These are phyloP conservation scores for Trichoderma asperelloides DNA, from an alignment of 495 filamentous ascomycete species.

Conservation along the genomic window DNA sequence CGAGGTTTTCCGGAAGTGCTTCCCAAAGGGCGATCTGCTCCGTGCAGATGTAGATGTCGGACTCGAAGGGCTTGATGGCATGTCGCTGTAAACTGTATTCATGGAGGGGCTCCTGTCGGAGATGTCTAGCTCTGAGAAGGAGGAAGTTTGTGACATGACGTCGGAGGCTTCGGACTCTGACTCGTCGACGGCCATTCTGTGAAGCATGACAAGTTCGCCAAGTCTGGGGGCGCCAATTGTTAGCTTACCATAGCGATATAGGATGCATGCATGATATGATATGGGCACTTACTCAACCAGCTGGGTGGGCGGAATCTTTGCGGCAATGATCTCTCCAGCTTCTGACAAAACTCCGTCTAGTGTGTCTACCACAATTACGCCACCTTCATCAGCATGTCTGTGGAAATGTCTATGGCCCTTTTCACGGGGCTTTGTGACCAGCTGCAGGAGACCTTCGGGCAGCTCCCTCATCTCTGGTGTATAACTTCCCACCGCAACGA, in stretches of 20 bases:
- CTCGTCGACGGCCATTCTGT: constrained; percentile 22
- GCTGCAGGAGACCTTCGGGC: constrained; percentile 60
- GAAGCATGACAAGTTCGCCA: constrained; percentile 69
- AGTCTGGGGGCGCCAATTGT: constrained; percentile 23
- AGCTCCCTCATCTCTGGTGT: constrained; percentile 80
- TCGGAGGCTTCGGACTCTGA: constrained; percentile 14
- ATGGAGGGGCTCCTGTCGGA: constrained; percentile 19
- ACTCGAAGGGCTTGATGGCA: constrained; percentile 16
- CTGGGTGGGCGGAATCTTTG: constrained; percentile 58
- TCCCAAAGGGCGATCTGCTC: constrained; percentile 12
- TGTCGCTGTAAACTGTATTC: constrained; percentile 22
- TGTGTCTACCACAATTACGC: constrained; percentile 76
- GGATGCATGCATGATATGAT: neutral
- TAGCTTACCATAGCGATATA: neutral
- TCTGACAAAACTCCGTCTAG: constrained; percentile 71
- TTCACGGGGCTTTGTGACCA: constrained; percentile 49
- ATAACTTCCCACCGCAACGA: constrained; percentile 78
- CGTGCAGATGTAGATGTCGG: constrained; percentile 22
- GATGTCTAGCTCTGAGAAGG: constrained; percentile 18
- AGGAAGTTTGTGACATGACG: constrained; percentile 12
- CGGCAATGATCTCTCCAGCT: constrained; percentile 81
- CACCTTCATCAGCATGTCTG: constrained; percentile 61
- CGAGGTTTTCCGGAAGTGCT: constrained; percentile 15
- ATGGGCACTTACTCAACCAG: constrained; percentile 55
- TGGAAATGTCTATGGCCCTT: constrained; percentile 52